A percentile compares a stretch with the other conserved stretches of the same genome.
Conservation (phyloP, 306 rosid species). For the Vigna unguiculata region DNA sequence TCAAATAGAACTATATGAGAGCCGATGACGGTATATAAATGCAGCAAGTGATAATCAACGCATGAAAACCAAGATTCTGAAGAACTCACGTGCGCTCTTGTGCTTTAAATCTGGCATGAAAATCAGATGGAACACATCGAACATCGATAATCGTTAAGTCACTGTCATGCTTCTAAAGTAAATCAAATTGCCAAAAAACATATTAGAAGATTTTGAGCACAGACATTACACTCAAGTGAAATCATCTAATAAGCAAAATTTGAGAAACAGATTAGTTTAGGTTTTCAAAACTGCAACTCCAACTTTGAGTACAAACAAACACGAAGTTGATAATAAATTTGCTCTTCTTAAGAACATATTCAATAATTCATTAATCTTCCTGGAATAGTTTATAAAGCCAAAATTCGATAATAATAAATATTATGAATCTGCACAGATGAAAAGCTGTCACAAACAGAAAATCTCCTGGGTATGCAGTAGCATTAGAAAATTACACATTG, state of each 20-base stretch:
- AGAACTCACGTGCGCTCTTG: slow-evolving; percentile 93
- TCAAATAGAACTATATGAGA: slow-evolving; percentile 10
- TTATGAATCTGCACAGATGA: background rate
- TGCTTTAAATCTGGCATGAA: slow-evolving; percentile 89
- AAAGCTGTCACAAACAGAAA: slow-evolving; percentile 24
- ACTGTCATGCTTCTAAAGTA: slow-evolving; percentile 71
- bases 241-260: slow-evolving; percentile 31
- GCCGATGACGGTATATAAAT: slow-evolving; percentile 21
- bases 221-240: slow-evolving; percentile 16
- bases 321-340: slow-evolving; percentile 9
- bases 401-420: slow-evolving; percentile 12
- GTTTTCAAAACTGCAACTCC: slow-evolving; percentile 27
- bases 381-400: background rate
- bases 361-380: slow-evolving; percentile 30
- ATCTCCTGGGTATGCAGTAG: slow-evolving; percentile 8
- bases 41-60: background rate
- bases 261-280: background rate
- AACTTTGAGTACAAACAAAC: slow-evolving; percentile 15
- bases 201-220: slow-evolving; percentile 39
- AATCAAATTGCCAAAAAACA: slow-evolving; percentile 37
- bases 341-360: background rate
- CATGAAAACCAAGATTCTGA: slow-evolving; percentile 38
- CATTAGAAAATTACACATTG: background rate
- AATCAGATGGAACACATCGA: slow-evolving; percentile 74
- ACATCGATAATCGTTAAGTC: slow-evolving; percentile 82